These are phyloP conservation scores for Isoetes taiwanensis DNA, from an alignment of 75 land plant species.

Conservation along the genomic window DNA sequence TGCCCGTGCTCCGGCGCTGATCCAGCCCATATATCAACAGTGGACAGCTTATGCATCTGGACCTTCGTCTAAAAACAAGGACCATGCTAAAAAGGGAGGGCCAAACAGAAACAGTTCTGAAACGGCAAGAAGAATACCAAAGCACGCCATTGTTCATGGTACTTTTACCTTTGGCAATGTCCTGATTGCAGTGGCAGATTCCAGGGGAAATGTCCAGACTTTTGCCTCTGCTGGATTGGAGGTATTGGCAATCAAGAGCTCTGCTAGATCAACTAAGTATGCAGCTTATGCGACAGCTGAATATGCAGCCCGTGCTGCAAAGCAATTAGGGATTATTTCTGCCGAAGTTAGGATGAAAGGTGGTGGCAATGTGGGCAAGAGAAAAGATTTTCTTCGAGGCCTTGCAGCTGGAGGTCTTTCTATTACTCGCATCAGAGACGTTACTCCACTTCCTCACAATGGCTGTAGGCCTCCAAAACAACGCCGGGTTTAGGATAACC, in stretches of 20 bases:
- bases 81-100: too few species aligned
- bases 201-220: neutral
- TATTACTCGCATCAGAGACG: neutral
- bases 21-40: too few species aligned
- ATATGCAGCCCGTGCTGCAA: neutral
- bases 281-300: neutral
- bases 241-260: neutral
- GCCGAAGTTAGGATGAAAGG: neutral
- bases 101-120: too few species aligned
- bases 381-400: neutral
- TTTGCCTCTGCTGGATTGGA: neutral
- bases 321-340: neutral
- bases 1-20: too few species aligned
- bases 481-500: neutral
- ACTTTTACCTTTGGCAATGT: neutral
- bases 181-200: neutral
- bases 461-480: slow-evolving; percentile 1
- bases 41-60: too few species aligned
- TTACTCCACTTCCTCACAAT: slow-evolving; percentile 2
- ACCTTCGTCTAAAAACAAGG: too few species aligned
- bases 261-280: neutral
- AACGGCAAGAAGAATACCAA: too few species aligned
- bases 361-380: neutral
- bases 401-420: neutral
- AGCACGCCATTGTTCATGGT: neutral